phyloP scores from a whole-genome alignment of 805 yeast species.

The Metschnikowia cubensis region DNA sequence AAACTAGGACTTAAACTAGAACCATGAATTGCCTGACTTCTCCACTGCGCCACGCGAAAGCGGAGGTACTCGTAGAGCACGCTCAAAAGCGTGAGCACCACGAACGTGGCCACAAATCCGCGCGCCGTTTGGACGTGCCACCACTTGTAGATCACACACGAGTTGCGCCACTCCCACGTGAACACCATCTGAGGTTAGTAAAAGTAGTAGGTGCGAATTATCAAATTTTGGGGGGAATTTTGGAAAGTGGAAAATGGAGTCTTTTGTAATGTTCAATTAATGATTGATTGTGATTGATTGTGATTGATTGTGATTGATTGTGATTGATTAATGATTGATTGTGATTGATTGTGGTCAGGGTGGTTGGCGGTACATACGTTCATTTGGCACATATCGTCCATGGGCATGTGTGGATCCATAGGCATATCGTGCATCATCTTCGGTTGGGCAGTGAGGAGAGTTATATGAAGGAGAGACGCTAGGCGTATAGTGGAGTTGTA shows the following conservation, averaged over 20 bases:
- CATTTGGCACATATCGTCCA: slow-evolving; percentile 48
- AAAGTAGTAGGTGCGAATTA: not conserved
- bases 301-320: too few relatives aligned
- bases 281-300: too few relatives aligned
- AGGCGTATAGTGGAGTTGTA: too few relatives aligned
- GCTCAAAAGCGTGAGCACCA: slow-evolving; percentile 45
- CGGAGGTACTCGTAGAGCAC: slow-evolving; percentile 61
- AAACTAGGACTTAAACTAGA: too few relatives aligned
- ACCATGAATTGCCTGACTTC: slow-evolving; percentile 7
- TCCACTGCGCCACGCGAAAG: slow-evolving; percentile 28
- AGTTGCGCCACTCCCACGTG: slow-evolving; percentile 71
- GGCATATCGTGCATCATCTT: slow-evolving; percentile 15
- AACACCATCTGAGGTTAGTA: slow-evolving; percentile 52
- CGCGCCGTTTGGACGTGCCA: slow-evolving; percentile 64
- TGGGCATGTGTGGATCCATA: slow-evolving; percentile 20
- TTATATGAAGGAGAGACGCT: too few relatives aligned
- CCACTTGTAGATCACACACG: slow-evolving; percentile 72
- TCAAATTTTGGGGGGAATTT: too few relatives aligned
- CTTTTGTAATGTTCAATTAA: too few relatives aligned
- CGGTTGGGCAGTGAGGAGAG: too few relatives aligned
- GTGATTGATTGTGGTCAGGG: too few relatives aligned
- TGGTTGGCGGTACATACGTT: slow-evolving; percentile 30
- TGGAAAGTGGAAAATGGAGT: too few relatives aligned
- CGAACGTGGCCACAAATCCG: slow-evolving; percentile 51
- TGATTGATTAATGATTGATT: too few relatives aligned